These are phyloP conservation scores for Cinchona pubescens DNA, from an alignment of 257 asterid genomes.

Conservation along the genomic window DNA sequence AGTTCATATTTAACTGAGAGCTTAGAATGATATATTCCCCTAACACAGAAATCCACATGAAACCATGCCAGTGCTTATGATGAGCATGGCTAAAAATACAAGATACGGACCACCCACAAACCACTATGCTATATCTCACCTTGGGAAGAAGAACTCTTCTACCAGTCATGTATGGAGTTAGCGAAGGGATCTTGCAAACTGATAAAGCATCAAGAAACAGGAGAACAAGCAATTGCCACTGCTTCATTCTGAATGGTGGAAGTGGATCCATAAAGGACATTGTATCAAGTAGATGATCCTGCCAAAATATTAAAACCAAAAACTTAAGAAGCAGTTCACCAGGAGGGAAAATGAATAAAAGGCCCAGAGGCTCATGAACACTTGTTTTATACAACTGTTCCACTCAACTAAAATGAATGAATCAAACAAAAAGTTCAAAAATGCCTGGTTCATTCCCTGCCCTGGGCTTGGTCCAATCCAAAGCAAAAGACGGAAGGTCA, in stretches of 20 bases:
- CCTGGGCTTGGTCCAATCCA: background rate
- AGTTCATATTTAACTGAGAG: background rate
- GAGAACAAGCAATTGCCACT: conserved; percentile 73
- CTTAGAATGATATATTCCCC: background rate
- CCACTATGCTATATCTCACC: conserved; percentile 42
- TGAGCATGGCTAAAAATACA: background rate
- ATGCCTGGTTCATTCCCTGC: background rate
- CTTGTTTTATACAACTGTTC: background rate
- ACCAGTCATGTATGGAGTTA: conserved; percentile 49
- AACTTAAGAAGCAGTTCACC: too few species aligned
- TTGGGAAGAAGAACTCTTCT: conserved; percentile 63
- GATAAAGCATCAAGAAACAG: conserved; percentile 91
- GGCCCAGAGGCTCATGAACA: background rate
- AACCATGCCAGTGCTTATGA: background rate
- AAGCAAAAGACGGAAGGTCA: background rate
- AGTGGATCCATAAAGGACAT: conserved; percentile 83
- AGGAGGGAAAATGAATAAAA: background rate
- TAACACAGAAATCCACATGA: background rate
- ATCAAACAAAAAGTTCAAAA: background rate
- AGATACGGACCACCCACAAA: background rate
- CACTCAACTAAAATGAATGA: too few species aligned
- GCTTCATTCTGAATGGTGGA: conserved; percentile 78
- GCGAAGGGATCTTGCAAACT: conserved; percentile 64
- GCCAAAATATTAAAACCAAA: conserved; percentile 23
- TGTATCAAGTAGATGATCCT: conserved; percentile 71